Evolutionary conservation across 305 asterid species (phyloP).

Genomic region (Vinca major): DNA sequence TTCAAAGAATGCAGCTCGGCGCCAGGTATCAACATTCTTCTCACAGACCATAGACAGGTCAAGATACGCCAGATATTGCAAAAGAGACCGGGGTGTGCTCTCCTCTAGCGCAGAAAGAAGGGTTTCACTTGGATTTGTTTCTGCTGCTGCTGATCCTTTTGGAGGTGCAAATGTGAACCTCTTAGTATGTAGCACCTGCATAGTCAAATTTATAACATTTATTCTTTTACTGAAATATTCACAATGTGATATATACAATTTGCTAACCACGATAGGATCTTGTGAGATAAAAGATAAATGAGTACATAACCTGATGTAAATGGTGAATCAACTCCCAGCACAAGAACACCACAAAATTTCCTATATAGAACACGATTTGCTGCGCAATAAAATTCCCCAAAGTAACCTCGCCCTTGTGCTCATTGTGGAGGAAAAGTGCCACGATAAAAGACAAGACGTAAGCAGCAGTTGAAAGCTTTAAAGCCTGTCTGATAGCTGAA

Average conservation of each 20-base stretch:
- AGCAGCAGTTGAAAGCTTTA: conserved; percentile 55
- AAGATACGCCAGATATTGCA: conserved; percentile 86
- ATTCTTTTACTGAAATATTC: background rate
- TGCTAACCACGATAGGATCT: background rate
- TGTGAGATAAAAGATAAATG: conserved; percentile 6
- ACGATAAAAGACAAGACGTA: conserved; percentile 40
- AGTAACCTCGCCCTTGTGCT: conserved; percentile 38
- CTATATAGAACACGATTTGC: conserved; percentile 55
- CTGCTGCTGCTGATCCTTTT: conserved; percentile 98
- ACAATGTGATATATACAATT: conserved; percentile 1
- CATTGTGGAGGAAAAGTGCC: conserved; percentile 39
- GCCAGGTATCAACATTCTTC: conserved; percentile 89
- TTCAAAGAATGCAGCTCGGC: conserved; percentile 95
- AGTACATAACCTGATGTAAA: conserved; percentile 62
- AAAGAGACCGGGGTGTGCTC: conserved; percentile 67
- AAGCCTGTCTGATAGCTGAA: conserved; percentile 44
- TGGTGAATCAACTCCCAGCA: conserved; percentile 84
- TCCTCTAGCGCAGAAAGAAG: conserved; percentile 71
- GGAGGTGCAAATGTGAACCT: conserved; percentile 82
- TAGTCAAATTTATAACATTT: conserved; percentile 16
- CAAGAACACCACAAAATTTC: conserved; percentile 52
- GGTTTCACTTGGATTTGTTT: conserved; percentile 78
- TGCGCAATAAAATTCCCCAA: conserved; percentile 36
- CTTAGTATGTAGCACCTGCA: conserved; percentile 77
- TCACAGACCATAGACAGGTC: conserved; percentile 96